Conservation (phyloP, 306 rosid species). For the Acacia crassicarpa region DNA sequence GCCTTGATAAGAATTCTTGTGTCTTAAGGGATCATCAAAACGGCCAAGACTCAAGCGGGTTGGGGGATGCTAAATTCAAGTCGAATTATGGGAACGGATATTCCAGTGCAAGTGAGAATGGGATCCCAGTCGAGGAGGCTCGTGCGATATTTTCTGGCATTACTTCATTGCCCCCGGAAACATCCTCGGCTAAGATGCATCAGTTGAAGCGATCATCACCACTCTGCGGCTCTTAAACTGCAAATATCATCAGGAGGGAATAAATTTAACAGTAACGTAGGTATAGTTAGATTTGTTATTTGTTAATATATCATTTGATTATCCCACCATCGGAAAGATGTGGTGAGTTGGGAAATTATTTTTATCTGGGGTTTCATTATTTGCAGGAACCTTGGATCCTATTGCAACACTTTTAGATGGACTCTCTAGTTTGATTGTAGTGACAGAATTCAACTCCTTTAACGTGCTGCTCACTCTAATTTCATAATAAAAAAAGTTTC, state of each 20-base stretch:
- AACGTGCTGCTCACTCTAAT: neutral
- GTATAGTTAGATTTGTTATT: slow-evolving; percentile 28
- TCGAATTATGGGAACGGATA: slow-evolving; percentile 49
- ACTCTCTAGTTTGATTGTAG: slow-evolving; percentile 32
- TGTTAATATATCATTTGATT: slow-evolving; percentile 52
- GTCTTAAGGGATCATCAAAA: slow-evolving; percentile 24
- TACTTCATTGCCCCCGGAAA: slow-evolving; percentile 35
- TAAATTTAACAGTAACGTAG: slow-evolving; percentile 37
- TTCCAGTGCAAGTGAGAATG: slow-evolving; percentile 22
- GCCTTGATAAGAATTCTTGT: slow-evolving; percentile 27
- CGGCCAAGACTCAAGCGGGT: slow-evolving; percentile 35
- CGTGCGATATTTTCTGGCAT: slow-evolving; percentile 23
- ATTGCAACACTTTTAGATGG: slow-evolving; percentile 40
- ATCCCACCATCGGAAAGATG: slow-evolving; percentile 65
- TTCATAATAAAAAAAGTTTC: neutral
- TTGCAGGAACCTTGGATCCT: slow-evolving; percentile 67
- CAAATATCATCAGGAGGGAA: slow-evolving; percentile 41
- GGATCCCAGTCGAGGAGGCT: slow-evolving; percentile 38
- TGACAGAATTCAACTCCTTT: slow-evolving; percentile 24
- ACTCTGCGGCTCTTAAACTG: slow-evolving; percentile 21
- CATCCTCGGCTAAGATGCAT: slow-evolving; percentile 11
- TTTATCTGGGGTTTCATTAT: slow-evolving; percentile 74
- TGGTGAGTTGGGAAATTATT: slow-evolving; percentile 65
- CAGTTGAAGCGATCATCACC: slow-evolving; percentile 13
- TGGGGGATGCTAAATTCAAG: slow-evolving; percentile 31